A percentile compares a stretch with the other conserved stretches of the same genome.
These are phyloP conservation scores for Hypoxylon perforatum DNA, from an alignment of 495 filamentous ascomycete genomes.

Conservation along the genomic window DNA sequence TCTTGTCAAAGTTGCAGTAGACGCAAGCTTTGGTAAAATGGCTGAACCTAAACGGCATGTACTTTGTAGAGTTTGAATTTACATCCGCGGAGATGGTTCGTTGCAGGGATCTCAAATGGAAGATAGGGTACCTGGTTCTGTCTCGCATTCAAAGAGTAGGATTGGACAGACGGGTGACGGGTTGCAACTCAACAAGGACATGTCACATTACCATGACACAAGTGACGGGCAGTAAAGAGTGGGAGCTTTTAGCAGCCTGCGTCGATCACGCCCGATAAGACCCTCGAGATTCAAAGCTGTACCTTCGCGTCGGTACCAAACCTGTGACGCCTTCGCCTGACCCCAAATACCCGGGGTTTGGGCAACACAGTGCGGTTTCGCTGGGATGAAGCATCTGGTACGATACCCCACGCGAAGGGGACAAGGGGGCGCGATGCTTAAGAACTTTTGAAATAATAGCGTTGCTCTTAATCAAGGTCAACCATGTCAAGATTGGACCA, in stretches of 20 bases:
- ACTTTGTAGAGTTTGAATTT: background rate
- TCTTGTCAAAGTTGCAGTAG: background rate
- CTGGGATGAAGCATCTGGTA: background rate
- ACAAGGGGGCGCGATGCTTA: background rate
- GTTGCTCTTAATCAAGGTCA: background rate
- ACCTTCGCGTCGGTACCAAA: constrained; percentile 23
- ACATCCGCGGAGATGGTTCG: background rate
- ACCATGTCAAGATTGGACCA: background rate
- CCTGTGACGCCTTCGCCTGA: constrained; percentile 10
- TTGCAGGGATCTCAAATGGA: constrained; percentile 2
- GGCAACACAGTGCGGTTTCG: constrained; percentile 4
- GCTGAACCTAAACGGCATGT: background rate
- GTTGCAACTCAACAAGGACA: background rate
- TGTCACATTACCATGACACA: constrained; percentile 7
- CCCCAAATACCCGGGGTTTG: constrained; percentile 8
- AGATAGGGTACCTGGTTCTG: background rate
- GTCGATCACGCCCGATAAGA: constrained; percentile 14
- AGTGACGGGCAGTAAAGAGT: background rate
- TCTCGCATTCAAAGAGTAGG: background rate
- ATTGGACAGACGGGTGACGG: background rate
- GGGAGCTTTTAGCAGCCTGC: constrained; percentile 5
- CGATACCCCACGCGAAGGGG: constrained; percentile 8
- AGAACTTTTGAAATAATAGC: too few relatives aligned
- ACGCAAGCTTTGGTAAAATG: background rate
- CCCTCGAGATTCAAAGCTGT: constrained; percentile 1